Evolutionary conservation across 495 filamentous ascomycete genomes (phyloP), one percentile per base, ranked within the genome.

Genomic region (Penicillium riverlandense): DNA sequence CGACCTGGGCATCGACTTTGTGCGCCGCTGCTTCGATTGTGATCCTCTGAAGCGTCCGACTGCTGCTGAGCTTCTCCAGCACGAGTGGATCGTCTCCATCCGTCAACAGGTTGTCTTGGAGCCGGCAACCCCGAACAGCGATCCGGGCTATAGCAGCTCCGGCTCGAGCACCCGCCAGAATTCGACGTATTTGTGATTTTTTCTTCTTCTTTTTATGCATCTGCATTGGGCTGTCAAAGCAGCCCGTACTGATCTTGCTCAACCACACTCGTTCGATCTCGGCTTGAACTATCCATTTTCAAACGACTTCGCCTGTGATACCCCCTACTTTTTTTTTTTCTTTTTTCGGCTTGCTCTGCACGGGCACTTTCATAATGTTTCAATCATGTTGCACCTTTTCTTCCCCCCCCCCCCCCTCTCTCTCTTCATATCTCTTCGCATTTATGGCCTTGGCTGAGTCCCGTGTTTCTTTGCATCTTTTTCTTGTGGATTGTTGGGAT

Each of bases 31-130:
- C 68, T 98, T 98, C 55, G 79, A 86, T 48, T 77, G 86, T 15
- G 90, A 98, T 60, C 89, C 92, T 1, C 72, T 75, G 50, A 80
- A 79, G 56, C 71, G 92, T 35, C 80, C 86, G 8, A 86, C 81
- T 12, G 94, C 92, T 11, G 83, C 88, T 1, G 94, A 97, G 62
- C 69, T 98, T 33, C 75, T 98, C 28, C 89, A 96, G 59, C 90
- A 96, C 58, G 90, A 95, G 57, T 98, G 92, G 92, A 97, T 97
- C 51, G 82, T 82, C 57, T 71, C 66, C 8, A 77, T 85, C 46
- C 65, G 79, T 28, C 67, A 72, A 35, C 80, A 84, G 53, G 67
- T 85, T 7, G 74, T 77, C 32, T 50, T 82, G 32, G 75, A 78
- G 38, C 64, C 75, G 11, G 43, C 62, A 2, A 79, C 74, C 16